A percentile compares a stretch with the other conserved stretches of the same genome.
phyloP scores from a whole-genome alignment of 495 filamentous ascomycete species.

The Aspergillus homomorphus region DNA sequence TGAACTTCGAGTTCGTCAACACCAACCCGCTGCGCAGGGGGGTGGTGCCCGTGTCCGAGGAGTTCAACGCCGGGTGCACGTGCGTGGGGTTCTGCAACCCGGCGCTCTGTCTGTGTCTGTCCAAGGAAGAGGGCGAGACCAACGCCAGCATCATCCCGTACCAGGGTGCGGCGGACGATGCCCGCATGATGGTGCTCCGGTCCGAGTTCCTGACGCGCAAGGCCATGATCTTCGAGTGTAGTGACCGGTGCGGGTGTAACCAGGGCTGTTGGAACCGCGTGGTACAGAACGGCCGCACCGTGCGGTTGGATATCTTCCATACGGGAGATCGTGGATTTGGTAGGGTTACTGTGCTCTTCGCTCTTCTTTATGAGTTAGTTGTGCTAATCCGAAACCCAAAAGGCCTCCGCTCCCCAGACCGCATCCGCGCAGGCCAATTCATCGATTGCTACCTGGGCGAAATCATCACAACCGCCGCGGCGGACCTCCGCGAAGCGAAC shows the following conservation, averaged over 20 bases:
- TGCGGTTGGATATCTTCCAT: conserved; percentile 79
- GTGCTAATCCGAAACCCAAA: conserved; percentile 8
- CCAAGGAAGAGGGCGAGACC: conserved; percentile 32
- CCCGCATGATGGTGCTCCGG: conserved; percentile 21
- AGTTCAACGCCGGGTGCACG: conserved; percentile 41
- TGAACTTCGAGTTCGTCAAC: conserved; percentile 46
- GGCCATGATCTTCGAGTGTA: conserved; percentile 77
- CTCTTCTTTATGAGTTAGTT: neutral
- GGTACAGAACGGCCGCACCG: conserved; percentile 71
- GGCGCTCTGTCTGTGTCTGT: conserved; percentile 35
- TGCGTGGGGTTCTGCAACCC: conserved; percentile 37
- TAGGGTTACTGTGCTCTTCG: conserved; percentile 29
- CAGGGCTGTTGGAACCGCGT: conserved; percentile 71
- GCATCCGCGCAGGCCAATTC: conserved; percentile 75
- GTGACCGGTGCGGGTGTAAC: conserved; percentile 64
- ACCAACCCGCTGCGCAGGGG: conserved; percentile 37
- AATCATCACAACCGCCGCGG: conserved; percentile 69
- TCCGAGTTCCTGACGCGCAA: conserved; percentile 32
- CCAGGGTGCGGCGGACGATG: conserved; percentile 13
- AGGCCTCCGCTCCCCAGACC: conserved; percentile 67
- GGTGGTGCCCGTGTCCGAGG: conserved; percentile 29
- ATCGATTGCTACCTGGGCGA: conserved; percentile 89
- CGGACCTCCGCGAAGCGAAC: conserved; percentile 58
- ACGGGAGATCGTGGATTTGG: conserved; percentile 79
- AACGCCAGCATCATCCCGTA: conserved; percentile 41